phyloP scores from a whole-genome alignment of 2,329 filamentous ascomycete genomes.

The Fusarium pseudocircinatum region DNA sequence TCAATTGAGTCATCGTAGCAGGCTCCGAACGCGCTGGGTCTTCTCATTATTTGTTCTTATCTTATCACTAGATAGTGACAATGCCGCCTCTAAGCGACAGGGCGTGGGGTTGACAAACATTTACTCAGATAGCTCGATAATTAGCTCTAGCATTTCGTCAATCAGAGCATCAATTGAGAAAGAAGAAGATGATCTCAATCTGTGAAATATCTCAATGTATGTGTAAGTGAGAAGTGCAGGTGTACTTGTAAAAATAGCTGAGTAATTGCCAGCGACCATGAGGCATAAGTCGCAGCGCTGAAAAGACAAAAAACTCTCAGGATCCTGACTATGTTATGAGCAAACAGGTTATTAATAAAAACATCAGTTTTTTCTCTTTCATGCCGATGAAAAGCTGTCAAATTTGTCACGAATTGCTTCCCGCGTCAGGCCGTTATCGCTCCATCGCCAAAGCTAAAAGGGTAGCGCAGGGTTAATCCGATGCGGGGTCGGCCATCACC shows the following conservation, averaged over 20 bases:
- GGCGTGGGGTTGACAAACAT: neutral
- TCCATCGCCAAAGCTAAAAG: constrained; percentile 14
- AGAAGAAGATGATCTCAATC: no score
- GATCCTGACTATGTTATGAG: rapidly evolving
- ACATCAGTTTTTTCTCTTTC: rapidly evolving
- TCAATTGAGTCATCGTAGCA: neutral
- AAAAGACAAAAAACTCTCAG: rapidly evolving
- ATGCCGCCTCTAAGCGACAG: neutral
- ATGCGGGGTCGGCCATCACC: constrained; percentile 28
- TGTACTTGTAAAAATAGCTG: no score
- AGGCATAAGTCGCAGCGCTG: no score
- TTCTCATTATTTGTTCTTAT: neutral
- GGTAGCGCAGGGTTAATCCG: constrained; percentile 33
- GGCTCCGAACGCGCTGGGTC: neutral
- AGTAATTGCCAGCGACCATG: no score
- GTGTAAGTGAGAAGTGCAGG: no score
- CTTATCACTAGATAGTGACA: neutral
- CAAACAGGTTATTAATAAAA: rapidly evolving
- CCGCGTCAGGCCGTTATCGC: constrained; percentile 15
- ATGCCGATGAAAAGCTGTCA: neutral
- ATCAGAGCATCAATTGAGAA: no score
- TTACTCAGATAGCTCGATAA: neutral
- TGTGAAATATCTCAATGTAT: no score
- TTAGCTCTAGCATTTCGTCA: rapidly evolving
- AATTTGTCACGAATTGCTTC: neutral